Evolutionary conservation across 345 rosid species (phyloP), one percentile per base, ranked within the genome.

Genomic region (Lepidium africanum): DNA sequence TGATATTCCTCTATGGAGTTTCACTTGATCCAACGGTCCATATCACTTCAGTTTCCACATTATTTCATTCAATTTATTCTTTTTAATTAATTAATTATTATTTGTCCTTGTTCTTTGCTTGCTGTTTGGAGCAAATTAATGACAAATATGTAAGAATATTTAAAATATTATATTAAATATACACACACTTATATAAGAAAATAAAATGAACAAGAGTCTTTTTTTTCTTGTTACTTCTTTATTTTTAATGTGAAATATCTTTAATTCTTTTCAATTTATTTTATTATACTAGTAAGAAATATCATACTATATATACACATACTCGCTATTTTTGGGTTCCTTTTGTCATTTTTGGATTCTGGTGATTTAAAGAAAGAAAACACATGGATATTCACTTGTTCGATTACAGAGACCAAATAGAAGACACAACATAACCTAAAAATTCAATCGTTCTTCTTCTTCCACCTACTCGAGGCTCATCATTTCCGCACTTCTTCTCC

Each of bases 401-500:
- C 64, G 57, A 57, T 57, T 42, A 7, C 62, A 66, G 42, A 73
- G 23, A 21, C 32, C 11, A 56, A 46, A 41, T 21, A 21, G 10
- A 53, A 47, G 53, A 40, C 43, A 32, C 15, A 69, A 57, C 76
- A 65, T 57, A 63, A 37, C 59, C 21, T 56, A 63, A 64, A 25
- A 25, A 62, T 74, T 80, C 46, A 85, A 78, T 56, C 77, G 66
- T 42, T 67, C 73, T 61, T 74, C 73, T 16, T 77, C 84, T 63
- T 77, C 77, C 76, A 4, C 49, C 79, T 1, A 21, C 23, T 21
- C 23, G 5, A 70, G 17, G 19, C 52, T 57, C 71, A 47, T 55
- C 77, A 38, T 41, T 13, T 83, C 10, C 76, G 81, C 69, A 78
- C 96, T 61, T 81, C 83, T 59, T 87, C 89, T 17, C 90, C 93